Base-by-base conservation (phyloP, 164 flowering plant genomes). In the Magnolia officinalis region DNA sequence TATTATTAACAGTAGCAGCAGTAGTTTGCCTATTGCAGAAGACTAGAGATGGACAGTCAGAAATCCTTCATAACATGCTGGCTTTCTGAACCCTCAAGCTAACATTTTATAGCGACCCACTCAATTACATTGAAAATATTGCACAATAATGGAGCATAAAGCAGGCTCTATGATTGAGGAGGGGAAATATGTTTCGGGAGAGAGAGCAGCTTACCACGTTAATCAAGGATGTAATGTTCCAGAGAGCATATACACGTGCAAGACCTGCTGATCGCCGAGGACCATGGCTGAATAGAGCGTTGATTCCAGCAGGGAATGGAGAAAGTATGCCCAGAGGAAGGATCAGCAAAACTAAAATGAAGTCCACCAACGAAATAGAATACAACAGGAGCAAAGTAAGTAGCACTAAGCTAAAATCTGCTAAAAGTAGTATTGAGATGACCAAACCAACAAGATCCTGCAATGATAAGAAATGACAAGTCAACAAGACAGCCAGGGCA, bases 371-470 rank as follows among this genome's bases (percentile, higher is more conserved):
- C 7, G 98, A 93, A 74, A 87, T 85, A n/a, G 99, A 93, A 80
- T 91, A 95, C 80, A 92, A 71, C 87, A 94, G 98, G 75, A 93
- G 91, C 85, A 91, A 84, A 63, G 88, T 90, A 67, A 95, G 93
- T 81, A 91, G 80, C 26, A 92, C 95, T 84, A 95, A 83, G 83
- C 92, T 93, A 84, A 95, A 85, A 85, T 95, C 99, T 83, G 90
- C 99, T 74, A 95, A 71, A 31, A 95, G 90, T 45, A 95, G 85
- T 61, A 90, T 81, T 11, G 97, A 95, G 76, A 95, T 87, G 82
- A 90, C 84, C 86, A 95, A 82, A 71, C 99, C 99, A 82, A 95
- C 95, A 78, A 95, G 90, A 88, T 95, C 99, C 99, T 95, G 95
- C 90, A 85, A 64, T 16, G 21, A 71, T 24, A 74, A 19, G 63